These are phyloP conservation scores for Xylaria sp. DNA, from an alignment of 2,329 filamentous ascomycete species.

Conservation along the genomic window DNA sequence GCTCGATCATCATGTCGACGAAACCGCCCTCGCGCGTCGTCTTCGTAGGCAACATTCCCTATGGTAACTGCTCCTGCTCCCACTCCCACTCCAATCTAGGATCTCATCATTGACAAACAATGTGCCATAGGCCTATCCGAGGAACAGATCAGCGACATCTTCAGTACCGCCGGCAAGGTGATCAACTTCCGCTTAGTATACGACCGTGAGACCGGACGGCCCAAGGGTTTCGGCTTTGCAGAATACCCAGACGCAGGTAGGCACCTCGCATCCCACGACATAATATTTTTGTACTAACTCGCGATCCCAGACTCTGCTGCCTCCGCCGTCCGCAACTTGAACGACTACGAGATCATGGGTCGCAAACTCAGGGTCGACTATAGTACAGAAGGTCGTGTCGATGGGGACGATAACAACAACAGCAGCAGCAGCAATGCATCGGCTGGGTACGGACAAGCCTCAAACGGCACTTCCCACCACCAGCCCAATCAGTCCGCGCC, in stretches of 20 bases:
- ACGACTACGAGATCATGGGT: slow-evolving; percentile 94
- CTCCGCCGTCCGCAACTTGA: slow-evolving; percentile 91
- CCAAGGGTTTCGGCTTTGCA: slow-evolving; percentile 95
- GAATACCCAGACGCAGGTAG: slow-evolving; percentile 90
- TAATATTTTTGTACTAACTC: slow-evolving; percentile 5
- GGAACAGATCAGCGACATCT: slow-evolving; percentile 93
- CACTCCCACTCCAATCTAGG: neutral
- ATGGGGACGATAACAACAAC: slow-evolving; percentile 56
- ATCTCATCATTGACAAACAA: slow-evolving; percentile 1
- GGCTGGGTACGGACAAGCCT: slow-evolving; percentile 23
- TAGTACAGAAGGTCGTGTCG: slow-evolving; percentile 83
- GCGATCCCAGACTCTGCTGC: slow-evolving; percentile 69
- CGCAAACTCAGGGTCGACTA: slow-evolving; percentile 94
- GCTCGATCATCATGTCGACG: slow-evolving; percentile 61
- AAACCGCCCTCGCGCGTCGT: slow-evolving; percentile 79
- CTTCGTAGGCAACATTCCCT: slow-evolving; percentile 86
- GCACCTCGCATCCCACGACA: neutral
- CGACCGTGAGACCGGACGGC: slow-evolving; percentile 90
- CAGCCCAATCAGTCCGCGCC: slow-evolving; percentile 36
- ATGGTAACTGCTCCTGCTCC: slow-evolving; percentile 57
- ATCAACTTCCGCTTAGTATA: slow-evolving; percentile 92
- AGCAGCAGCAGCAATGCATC: slow-evolving; percentile 27
- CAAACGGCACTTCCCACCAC: slow-evolving; percentile 41
- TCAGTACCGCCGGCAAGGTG: slow-evolving; percentile 86
- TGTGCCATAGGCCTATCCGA: slow-evolving; percentile 78